Percentiles rank a stretch among this genome's conserved stretches.
Conservation (phyloP, 2,329 filamentous ascomycete genomes). For the Leptographium wingfieldii region DNA sequence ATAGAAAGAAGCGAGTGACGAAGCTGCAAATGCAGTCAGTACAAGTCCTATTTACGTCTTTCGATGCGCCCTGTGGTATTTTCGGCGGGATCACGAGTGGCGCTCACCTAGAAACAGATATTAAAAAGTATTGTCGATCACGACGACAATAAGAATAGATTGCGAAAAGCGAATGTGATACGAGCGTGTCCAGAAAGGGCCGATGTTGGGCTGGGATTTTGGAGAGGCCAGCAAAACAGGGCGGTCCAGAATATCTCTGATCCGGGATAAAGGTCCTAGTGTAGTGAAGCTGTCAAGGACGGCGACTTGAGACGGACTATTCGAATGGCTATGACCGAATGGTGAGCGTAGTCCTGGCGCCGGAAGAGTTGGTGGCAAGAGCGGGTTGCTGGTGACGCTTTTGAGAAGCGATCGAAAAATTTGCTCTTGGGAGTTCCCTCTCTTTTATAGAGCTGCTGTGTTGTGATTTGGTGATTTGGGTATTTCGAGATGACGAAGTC, state of each 20-base stretch:
- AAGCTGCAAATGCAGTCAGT: not conserved
- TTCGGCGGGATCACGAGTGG: too few relatives aligned
- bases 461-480: not conserved
- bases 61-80: not conserved
- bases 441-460: not conserved
- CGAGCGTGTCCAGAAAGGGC: not conserved
- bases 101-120: not conserved
- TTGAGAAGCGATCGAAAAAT: not conserved
- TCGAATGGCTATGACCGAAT: too few relatives aligned
- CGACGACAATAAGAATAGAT: not conserved
- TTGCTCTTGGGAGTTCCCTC: not conserved
- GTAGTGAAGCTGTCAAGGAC: too few relatives aligned
- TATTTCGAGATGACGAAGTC: not conserved
- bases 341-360: too few relatives aligned
- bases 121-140: not conserved
- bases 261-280: too few relatives aligned
- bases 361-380: too few relatives aligned
- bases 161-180: not conserved
- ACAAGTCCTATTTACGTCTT: not conserved
- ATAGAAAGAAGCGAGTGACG: slow-evolving; percentile 12
- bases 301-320: too few relatives aligned
- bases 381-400: not conserved
- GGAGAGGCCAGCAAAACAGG: too few relatives aligned
- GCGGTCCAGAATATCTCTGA: too few relatives aligned
- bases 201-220: not conserved